Base-by-base conservation (phyloP, 768 basidiomycete genomes). In the Multifurca ochricompacta region DNA sequence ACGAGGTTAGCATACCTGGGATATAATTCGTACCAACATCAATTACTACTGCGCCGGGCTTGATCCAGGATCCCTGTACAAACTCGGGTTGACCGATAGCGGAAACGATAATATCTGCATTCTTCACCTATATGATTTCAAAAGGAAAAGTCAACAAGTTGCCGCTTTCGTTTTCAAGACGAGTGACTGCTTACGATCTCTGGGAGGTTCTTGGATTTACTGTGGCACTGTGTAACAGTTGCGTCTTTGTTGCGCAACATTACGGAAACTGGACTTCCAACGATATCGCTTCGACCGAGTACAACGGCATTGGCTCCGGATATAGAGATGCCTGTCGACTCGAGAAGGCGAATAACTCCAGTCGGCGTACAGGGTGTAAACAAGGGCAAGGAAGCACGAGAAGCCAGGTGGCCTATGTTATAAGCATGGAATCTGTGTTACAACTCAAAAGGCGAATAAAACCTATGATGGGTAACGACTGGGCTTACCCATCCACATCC, bases 1-100 rank as follows among this genome's bases (percentile, higher is more conserved):
- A 19, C 41, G 28, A 31, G 23, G 7, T 51, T 46, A 32, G 34
- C 57, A 36, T 32, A 88, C 91, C 92, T 58, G 89, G 85, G 49
- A 98, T 77, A 66, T 89, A 95, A 72, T 98, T 99, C 65, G 94
- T 98, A 44, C 96, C 96, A 51, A 99, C 96, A 65, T 99, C 96
- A 60, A 99, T 92, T 48, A 99, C 91, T 46, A 95, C 82, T 25
- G 88, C 91, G 31, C 94, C 96, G 3, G 86, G 85, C 71, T 98
- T 98, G 58, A 99, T 71, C 96, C 96, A 98, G 6, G 83, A 81
- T 19, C 92, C 95, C 66, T 92, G 84, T 61, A 98, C 82, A 53
- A 86, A 90, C 65, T 92, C 83, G 21, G 96, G 71, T 70, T 88
- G 84, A 35, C 96, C 96, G 57, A 98, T 95, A n/a, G 96, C 96